These are phyloP conservation scores for Erodium trifolium DNA, from an alignment of 441 rosid genomes.

Conservation along the genomic window DNA sequence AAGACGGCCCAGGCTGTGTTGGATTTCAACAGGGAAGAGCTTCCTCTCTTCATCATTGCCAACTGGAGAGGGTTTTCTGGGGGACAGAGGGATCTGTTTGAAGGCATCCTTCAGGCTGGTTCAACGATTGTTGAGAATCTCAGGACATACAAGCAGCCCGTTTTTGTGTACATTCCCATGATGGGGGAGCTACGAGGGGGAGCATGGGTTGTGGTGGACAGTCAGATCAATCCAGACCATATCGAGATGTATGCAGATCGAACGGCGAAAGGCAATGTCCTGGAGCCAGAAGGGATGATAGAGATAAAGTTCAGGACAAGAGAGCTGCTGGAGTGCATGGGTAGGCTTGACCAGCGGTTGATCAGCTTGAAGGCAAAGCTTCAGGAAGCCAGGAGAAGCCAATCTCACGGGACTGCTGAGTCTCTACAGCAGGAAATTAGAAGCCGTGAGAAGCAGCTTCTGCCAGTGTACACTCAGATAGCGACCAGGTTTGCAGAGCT, in stretches of 20 bases:
- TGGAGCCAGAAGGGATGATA: conserved; percentile 97
- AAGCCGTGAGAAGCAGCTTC: conserved; percentile 76
- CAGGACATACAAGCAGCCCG: conserved; percentile 93
- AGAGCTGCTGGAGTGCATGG: conserved; percentile 96
- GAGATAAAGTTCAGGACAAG: conserved; percentile 93
- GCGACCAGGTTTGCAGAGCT: conserved; percentile 96
- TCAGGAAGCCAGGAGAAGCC: conserved; percentile 57
- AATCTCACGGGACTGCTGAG: conserved; percentile 35
- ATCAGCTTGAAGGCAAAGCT: conserved; percentile 53
- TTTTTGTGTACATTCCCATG: conserved; percentile 94
- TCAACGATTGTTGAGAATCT: conserved; percentile 97
- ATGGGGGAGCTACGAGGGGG: conserved; percentile 99
- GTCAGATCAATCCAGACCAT: conserved; percentile 84
- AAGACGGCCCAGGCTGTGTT: conserved; percentile 96
- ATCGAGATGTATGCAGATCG: conserved; percentile 98
- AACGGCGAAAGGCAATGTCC: conserved; percentile 93
- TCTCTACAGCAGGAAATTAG: conserved; percentile 64
- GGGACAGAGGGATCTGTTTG: conserved; percentile 97
- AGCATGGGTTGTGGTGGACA: conserved; percentile 98
- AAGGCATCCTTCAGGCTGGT: conserved; percentile 99
- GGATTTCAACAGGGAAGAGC: conserved; percentile 95
- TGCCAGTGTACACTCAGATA: conserved; percentile 84
- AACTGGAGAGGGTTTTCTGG: conserved; percentile 99
- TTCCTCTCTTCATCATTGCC: conserved; percentile 93
- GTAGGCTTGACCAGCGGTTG: conserved; percentile 78